Base-by-base conservation (phyloP, 495 filamentous ascomycete genomes). In the Hamigera avellanea region DNA sequence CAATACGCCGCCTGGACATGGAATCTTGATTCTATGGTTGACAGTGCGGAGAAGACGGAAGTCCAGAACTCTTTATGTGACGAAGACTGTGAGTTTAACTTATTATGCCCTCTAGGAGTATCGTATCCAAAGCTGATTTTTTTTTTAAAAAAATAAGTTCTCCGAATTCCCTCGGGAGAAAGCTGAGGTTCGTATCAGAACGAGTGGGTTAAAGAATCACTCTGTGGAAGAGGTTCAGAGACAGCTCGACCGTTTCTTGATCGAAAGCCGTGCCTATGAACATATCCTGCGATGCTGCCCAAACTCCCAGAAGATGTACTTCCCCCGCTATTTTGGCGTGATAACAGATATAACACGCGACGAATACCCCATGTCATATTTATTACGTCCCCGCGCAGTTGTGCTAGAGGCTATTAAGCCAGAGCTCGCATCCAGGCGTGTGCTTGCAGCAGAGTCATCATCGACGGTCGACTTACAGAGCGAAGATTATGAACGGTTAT, bases 21-120 rank as follows among this genome's bases (percentile, higher is more conserved):
- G 25, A 5, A 43, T 39, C n/a, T 38, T 43, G 29, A 35, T 43
- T 2, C 25, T 43, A 19, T 25, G 26, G 15, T 32, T 19, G n/a
- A 12, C 26, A 14, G 36, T 40, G 19, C 18, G 25, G 37, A 14
- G 14, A 30, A 35, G 19, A 40, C 8, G 9, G 21, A 35, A 1
- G n/a, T n/a, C n/a, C n/a, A n/a, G n/a, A n/a, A n/a, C n/a, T n/a
- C n/a, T n/a, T n/a, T n/a, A n/a, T n/a, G n/a, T n/a, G n/a, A n/a
- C n/a, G n/a, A n/a, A n/a, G n/a, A n/a, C n/a, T n/a, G n/a, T n/a
- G n/a, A n/a, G n/a, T n/a, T n/a, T n/a, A n/a, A n/a, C n/a, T n/a
- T n/a, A n/a, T n/a, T n/a, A n/a, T n/a, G n/a, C n/a, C n/a, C n/a
- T n/a, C n/a, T n/a, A n/a, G n/a, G n/a, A n/a, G n/a, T n/a, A n/a